These are phyloP conservation scores for Casuarina glauca DNA, from an alignment of 306 rosid species.

Conservation along the genomic window DNA sequence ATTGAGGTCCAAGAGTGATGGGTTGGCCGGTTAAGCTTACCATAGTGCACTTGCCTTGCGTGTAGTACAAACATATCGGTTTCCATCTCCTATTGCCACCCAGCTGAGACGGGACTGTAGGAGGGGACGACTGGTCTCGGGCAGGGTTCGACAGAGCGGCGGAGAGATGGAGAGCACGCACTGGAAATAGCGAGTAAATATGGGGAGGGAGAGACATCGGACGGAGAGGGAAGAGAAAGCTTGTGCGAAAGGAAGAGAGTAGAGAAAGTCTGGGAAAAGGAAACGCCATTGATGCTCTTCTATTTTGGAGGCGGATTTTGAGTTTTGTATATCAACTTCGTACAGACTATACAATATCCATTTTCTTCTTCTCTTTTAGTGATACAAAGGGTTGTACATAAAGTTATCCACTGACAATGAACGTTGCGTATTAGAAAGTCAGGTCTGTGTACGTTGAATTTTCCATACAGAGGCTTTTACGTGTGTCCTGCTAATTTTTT, in stretches of 20 bases:
- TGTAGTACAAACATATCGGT: conserved; percentile 82
- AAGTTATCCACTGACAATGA: no score
- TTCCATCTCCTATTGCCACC: conserved; percentile 48
- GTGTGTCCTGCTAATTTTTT: no score
- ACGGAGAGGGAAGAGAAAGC: conserved; percentile 33
- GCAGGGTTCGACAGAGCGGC: conserved; percentile 50
- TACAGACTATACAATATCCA: no score
- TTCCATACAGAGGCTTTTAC: no score
- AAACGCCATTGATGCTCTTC: conserved; percentile 38
- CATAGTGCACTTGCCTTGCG: conserved; percentile 85
- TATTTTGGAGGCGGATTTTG: neutral
- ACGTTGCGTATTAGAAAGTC: no score
- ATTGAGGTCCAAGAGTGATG: conserved; percentile 10
- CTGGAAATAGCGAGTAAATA: conserved; percentile 24
- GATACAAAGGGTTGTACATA: no score
- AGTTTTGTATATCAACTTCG: neutral
- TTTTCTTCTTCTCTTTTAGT: no score
- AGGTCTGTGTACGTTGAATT: no score
- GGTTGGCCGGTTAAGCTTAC: conserved; percentile 31
- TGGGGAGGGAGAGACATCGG: conserved; percentile 20
- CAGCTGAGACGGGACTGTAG: conserved; percentile 11
- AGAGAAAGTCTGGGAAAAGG: conserved; percentile 38
- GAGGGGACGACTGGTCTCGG: conserved; percentile 34
- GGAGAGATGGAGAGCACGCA: conserved; percentile 31
- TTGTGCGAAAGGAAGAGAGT: conserved; percentile 29